These are phyloP conservation scores for Solanum piurae DNA, from an alignment of 257 asterid genomes.

Conservation along the genomic window DNA sequence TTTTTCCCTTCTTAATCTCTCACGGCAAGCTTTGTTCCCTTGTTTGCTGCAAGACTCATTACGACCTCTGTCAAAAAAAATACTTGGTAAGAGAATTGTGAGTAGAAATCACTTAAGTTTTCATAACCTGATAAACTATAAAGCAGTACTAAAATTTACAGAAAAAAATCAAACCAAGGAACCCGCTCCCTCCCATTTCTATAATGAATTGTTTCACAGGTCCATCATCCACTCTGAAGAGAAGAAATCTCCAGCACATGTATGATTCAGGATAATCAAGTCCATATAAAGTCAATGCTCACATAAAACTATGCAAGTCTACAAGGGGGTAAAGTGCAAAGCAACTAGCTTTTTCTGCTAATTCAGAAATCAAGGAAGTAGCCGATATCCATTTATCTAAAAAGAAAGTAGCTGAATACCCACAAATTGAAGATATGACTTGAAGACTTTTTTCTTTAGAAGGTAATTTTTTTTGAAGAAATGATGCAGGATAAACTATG, in stretches of 20 bases:
- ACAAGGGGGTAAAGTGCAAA: background rate
- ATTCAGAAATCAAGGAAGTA: background rate
- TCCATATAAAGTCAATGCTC: background rate
- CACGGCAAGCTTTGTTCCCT: slow-evolving; percentile 82
- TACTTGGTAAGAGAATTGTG: background rate
- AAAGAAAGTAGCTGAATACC: too few species aligned
- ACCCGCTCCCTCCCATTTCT: background rate
- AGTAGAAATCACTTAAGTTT: background rate
- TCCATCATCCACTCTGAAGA: background rate
- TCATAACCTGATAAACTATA: background rate
- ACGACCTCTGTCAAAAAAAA: slow-evolving; percentile 40
- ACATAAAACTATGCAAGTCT: background rate
- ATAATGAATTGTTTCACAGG: background rate
- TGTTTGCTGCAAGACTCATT: slow-evolving; percentile 37
- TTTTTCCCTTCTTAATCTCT: slow-evolving; percentile 77
- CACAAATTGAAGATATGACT: too few species aligned
- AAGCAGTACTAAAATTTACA: background rate
- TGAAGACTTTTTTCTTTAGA: too few species aligned
- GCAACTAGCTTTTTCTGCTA: background rate
- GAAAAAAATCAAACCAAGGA: background rate
- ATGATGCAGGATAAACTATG: too few species aligned
- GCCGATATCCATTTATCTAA: too few species aligned
- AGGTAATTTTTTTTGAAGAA: too few species aligned
- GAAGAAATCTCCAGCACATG: background rate
- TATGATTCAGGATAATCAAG: background rate